These are phyloP conservation scores for Nothomitra cinnamomea DNA, from an alignment of 2,329 filamentous ascomycete species.

Conservation along the genomic window DNA sequence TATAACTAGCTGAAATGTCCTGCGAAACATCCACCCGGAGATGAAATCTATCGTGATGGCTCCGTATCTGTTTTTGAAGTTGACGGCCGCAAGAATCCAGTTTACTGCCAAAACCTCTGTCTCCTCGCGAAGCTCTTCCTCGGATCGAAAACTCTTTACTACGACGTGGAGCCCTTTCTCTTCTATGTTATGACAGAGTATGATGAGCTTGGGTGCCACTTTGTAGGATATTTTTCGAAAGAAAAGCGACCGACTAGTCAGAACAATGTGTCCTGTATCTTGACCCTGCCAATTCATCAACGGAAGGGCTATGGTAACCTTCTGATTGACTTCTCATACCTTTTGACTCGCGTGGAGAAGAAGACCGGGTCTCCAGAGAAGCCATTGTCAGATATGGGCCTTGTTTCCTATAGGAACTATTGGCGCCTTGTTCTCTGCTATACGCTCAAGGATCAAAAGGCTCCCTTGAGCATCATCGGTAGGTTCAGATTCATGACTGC, in stretches of 20 bases:
- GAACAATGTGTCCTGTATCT: constrained; percentile 95
- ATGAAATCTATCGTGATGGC: constrained; percentile 89
- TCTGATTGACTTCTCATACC: constrained; percentile 94
- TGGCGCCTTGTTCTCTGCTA: constrained; percentile 83
- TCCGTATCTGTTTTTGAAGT: constrained; percentile 95
- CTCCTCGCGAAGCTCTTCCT: constrained; percentile 90
- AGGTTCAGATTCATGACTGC: not conserved
- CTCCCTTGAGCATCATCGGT: constrained; percentile 14
- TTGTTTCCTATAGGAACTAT: constrained; percentile 95
- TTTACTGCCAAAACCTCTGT: constrained; percentile 98
- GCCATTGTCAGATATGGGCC: constrained; percentile 89
- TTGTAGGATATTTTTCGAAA: constrained; percentile 99
- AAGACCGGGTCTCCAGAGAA: constrained; percentile 96
- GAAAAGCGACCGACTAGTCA: constrained; percentile 88
- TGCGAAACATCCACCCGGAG: constrained; percentile 88
- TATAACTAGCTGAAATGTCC: constrained; percentile 53
- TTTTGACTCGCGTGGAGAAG: constrained; percentile 79
- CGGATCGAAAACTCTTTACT: constrained; percentile 97
- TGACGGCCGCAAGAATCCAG: constrained; percentile 87
- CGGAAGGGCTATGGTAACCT: constrained; percentile 94
- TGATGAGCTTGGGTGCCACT: constrained; percentile 80
- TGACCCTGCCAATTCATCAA: constrained; percentile 91
- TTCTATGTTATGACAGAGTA: constrained; percentile 97
- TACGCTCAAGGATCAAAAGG: constrained; percentile 51
- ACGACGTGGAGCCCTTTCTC: constrained; percentile 90